A percentile compares a stretch with the other conserved stretches of the same genome.
Conservation (phyloP, 2,329 filamentous ascomycete genomes). For the Aspergillus sp. region DNA sequence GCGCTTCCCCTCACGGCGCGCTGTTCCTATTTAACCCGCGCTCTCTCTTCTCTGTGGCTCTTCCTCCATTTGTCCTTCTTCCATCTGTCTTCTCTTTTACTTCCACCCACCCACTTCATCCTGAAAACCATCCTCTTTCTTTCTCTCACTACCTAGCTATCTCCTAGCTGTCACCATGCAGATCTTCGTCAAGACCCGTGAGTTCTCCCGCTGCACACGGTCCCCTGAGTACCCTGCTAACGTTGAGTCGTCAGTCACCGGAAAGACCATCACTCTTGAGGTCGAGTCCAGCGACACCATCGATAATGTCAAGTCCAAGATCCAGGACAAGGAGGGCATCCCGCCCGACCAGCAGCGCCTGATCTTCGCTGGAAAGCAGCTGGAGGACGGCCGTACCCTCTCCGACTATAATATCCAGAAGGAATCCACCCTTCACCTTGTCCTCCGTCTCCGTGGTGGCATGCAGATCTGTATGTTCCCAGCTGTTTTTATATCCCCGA, state of each 20-base stretch:
- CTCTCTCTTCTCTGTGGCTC: conserved; percentile 11
- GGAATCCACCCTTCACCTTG: conserved; percentile 97
- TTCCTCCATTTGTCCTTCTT: conserved; percentile 15
- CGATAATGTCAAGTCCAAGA: conserved; percentile 99
- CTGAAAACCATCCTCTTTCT: conserved; percentile 9
- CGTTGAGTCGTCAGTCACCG: conserved; percentile 50
- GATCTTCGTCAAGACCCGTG: conserved; percentile 96
- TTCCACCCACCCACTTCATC: conserved; percentile 9
- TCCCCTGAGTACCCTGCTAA: conserved; percentile 12
- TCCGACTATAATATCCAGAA: conserved; percentile 99
- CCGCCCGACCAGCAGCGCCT: conserved; percentile 96
- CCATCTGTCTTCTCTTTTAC: conserved; percentile 9
- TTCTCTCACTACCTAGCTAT: conserved; percentile 6
- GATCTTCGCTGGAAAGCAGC: conserved; percentile 98
- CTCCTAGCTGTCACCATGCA: conserved; percentile 57
- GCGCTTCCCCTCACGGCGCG: conserved; percentile 17
- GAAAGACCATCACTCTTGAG: conserved; percentile 99
- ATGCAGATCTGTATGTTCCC: conserved; percentile 58
- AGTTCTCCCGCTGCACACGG: conserved; percentile 38
- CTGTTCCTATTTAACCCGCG: conserved; percentile 16
- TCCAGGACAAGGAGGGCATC: conserved; percentile 99
- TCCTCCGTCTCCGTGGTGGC: conserved; percentile 97
- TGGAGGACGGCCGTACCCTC: conserved; percentile 94
- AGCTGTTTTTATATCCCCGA: neutral
- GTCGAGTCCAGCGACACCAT: conserved; percentile 98